Evolutionary conservation across 2,329 filamentous ascomycete species (phyloP).

Genomic region (Hypomyces perniciosus): DNA sequence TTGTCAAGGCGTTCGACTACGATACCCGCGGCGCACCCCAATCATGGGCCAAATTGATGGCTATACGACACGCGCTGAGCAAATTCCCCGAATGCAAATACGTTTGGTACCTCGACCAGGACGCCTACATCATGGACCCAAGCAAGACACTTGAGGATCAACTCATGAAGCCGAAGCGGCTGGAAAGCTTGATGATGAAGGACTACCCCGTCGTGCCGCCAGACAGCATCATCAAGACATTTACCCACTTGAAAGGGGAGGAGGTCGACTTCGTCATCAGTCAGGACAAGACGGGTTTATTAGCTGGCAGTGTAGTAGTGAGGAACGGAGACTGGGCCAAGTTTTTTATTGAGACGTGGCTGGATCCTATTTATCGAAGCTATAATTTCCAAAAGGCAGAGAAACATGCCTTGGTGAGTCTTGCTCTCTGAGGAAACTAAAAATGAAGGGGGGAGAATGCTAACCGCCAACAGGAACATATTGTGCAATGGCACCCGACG

Average conservation of each 20-base stretch:
- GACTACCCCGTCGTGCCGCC: slow-evolving; percentile 86
- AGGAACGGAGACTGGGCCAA: slow-evolving; percentile 83
- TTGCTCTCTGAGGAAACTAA: background rate
- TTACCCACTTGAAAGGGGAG: slow-evolving; percentile 68
- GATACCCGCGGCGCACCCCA: slow-evolving; percentile 53
- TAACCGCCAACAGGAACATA: slow-evolving; percentile 60
- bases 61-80: slow-evolving; percentile 82
- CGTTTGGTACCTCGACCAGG: slow-evolving; percentile 82
- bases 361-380: slow-evolving; percentile 83
- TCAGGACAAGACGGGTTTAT: slow-evolving; percentile 77
- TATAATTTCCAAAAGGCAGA: slow-evolving; percentile 98
- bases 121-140: slow-evolving; percentile 85
- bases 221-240: slow-evolving; percentile 95
- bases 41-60: slow-evolving; percentile 75
- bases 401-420: slow-evolving; percentile 74
- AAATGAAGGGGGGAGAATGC: background rate
- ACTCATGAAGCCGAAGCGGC: slow-evolving; percentile 58
- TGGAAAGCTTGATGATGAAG: slow-evolving; percentile 77
- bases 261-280: slow-evolving; percentile 77
- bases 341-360: slow-evolving; percentile 93
- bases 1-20: slow-evolving; percentile 72
- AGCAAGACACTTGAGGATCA: slow-evolving; percentile 61
- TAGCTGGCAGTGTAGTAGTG: slow-evolving; percentile 71
- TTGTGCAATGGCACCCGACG: slow-evolving; percentile 94
- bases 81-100: slow-evolving; percentile 69